Conservation (phyloP, 2,329 filamentous ascomycete species). For the Ophiostoma sp. region DNA sequence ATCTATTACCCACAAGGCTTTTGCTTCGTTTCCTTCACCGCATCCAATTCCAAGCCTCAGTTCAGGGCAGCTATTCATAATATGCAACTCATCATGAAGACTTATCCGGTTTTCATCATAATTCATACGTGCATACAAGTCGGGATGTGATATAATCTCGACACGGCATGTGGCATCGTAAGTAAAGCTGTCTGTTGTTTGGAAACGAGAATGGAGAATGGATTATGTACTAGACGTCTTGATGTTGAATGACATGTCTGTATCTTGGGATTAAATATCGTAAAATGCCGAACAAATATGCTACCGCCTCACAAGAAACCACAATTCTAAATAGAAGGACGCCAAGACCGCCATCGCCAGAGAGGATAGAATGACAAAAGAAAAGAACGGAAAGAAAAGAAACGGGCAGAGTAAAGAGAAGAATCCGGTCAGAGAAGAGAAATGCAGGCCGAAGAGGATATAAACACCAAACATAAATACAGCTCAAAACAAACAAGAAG, state of each 20-base stretch:
- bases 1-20: too few relatives aligned
- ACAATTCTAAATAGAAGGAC: neutral
- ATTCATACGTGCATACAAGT: too few relatives aligned
- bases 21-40: too few relatives aligned
- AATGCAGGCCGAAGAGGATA: neutral
- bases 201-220: neutral
- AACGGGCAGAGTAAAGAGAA: neutral
- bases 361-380: neutral
- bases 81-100: too few relatives aligned
- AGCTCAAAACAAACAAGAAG: neutral
- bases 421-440: neutral
- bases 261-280: neutral
- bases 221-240: neutral
- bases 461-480: neutral
- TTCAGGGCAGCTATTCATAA: too few relatives aligned
- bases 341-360: constrained; percentile 2
- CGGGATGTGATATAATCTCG: too few relatives aligned
- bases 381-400: neutral
- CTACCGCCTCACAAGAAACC: neutral
- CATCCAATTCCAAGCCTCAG: too few relatives aligned
- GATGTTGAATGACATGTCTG: constrained; percentile 7
- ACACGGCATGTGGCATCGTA: too few relatives aligned
- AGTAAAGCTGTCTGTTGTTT: too few relatives aligned
- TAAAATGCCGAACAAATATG: neutral
- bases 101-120: too few relatives aligned